These are phyloP conservation scores for Melocanna baccifera DNA, from an alignment of 176 grass and related monocot genomes.

Conservation along the genomic window DNA sequence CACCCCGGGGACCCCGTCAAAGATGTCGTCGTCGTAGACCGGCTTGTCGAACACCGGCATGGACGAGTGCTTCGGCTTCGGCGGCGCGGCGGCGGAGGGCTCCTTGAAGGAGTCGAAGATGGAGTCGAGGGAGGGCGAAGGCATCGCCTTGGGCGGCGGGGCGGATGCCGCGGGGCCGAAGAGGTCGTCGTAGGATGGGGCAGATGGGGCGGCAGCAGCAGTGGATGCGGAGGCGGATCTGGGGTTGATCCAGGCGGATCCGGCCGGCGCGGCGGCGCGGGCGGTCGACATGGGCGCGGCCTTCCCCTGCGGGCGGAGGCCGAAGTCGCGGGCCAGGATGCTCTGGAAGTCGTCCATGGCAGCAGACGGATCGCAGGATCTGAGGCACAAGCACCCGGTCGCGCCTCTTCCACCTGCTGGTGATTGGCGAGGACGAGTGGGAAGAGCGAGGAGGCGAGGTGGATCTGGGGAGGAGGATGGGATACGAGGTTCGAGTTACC, in stretches of 20 bases:
- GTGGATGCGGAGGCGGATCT: slow-evolving; percentile 50
- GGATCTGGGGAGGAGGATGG: not conserved
- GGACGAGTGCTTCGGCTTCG: slow-evolving; percentile 43
- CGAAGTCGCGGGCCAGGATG: slow-evolving; percentile 63
- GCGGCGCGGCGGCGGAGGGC: not conserved
- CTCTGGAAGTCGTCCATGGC: slow-evolving; percentile 63
- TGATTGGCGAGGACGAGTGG: not conserved
- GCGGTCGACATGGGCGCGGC: slow-evolving; percentile 64
- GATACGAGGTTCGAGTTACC: not conserved
- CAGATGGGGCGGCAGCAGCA: slow-evolving; percentile 2
- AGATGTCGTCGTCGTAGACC: slow-evolving; percentile 63
- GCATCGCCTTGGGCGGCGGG: slow-evolving; percentile 22
- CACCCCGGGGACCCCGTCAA: slow-evolving; percentile 52
- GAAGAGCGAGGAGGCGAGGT: not conserved
- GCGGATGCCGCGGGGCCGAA: slow-evolving; percentile 41
- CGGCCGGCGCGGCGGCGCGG: slow-evolving; percentile 30
- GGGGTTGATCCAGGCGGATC: slow-evolving; percentile 30
- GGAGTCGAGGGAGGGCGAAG: slow-evolving; percentile 39
- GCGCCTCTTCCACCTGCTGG: not conserved
- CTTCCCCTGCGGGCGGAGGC: slow-evolving; percentile 57
- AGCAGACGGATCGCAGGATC: slow-evolving; percentile 31
- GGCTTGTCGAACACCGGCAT: slow-evolving; percentile 54
- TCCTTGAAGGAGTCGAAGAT: slow-evolving; percentile 53
- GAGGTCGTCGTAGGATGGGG: slow-evolving; percentile 57
- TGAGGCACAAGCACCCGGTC: not conserved